Percentiles rank a stretch among this genome's conserved stretches.
Evolutionary conservation across 192 early-diverging fungal species (phyloP).

Genomic region (Coemansia sp.): DNA sequence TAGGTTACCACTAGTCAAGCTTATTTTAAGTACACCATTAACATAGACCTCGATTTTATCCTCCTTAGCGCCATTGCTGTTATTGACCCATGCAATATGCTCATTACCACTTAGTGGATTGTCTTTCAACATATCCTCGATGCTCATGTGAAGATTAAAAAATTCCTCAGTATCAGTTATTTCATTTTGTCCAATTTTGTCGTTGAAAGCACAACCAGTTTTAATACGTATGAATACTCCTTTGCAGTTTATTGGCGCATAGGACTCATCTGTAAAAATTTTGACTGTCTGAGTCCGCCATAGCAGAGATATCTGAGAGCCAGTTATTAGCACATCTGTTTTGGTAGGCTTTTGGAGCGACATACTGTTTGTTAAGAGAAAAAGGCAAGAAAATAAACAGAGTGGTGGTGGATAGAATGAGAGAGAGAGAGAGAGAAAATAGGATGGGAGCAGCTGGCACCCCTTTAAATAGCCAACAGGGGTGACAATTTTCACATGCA

Average conservation of each 20-base stretch:
- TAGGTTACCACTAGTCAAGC: too few relatives aligned
- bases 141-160: neutral
- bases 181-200: neutral
- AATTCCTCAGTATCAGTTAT: neutral
- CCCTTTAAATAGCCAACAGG: neutral
- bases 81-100: too few relatives aligned
- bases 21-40: too few relatives aligned
- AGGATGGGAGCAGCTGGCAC: constrained; percentile 1
- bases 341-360: neutral
- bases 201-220: neutral
- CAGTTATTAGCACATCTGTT: neutral
- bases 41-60: too few relatives aligned
- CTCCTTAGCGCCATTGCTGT: too few relatives aligned
- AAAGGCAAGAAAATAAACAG: neutral
- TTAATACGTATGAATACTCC: neutral
- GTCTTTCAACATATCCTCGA: neutral
- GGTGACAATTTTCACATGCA: too few relatives aligned
- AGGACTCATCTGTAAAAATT: neutral
- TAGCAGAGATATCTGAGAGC: neutral
- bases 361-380: neutral
- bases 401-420: neutral
- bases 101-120: neutral
- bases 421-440: neutral
- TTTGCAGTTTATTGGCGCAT: neutral
- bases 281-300: neutral